Percentiles rank a stretch among this genome's conserved stretches.
phyloP scores from a whole-genome alignment of 1,139 yeast species.

The Geotrichum fermentans region DNA sequence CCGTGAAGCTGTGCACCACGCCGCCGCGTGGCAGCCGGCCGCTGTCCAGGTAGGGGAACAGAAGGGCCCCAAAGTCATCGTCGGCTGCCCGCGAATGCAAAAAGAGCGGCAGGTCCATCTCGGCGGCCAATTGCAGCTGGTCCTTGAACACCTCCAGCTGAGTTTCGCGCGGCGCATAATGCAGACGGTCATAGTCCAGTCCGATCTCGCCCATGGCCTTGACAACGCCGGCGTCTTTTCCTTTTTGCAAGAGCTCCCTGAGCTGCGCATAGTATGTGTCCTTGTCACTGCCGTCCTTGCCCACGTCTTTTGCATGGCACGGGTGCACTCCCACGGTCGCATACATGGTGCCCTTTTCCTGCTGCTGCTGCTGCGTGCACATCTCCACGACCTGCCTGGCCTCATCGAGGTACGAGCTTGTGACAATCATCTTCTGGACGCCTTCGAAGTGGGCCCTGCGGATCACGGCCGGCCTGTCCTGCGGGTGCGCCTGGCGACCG shows the following conservation, averaged over 20 bases:
- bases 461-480: conserved; percentile 62
- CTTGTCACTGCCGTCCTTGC: conserved; percentile 31
- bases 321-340: conserved; percentile 96
- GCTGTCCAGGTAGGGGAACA: conserved; percentile 51
- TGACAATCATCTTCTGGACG: conserved; percentile 67
- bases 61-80: conserved; percentile 63
- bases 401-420: conserved; percentile 75
- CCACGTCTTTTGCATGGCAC: conserved; percentile 69
- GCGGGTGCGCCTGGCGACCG: conserved; percentile 60
- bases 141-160: conserved; percentile 63
- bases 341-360: conserved; percentile 35
- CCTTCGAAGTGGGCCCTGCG: conserved; percentile 60
- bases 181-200: conserved; percentile 83
- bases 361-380: conserved; percentile 35
- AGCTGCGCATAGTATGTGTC: conserved; percentile 45
- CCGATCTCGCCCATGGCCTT: conserved; percentile 91
- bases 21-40: conserved; percentile 46
- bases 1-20: conserved; percentile 94
- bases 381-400: conserved; percentile 48
- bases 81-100: conserved; percentile 88
- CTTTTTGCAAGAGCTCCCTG: conserved; percentile 47
- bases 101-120: conserved; percentile 65
- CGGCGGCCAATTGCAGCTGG: conserved; percentile 62
- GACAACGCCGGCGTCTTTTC: conserved; percentile 42
- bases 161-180: conserved; percentile 61